Evolutionary conservation across 805 yeast genomes (phyloP).

Genomic region (Isabelozyma gotoi): DNA sequence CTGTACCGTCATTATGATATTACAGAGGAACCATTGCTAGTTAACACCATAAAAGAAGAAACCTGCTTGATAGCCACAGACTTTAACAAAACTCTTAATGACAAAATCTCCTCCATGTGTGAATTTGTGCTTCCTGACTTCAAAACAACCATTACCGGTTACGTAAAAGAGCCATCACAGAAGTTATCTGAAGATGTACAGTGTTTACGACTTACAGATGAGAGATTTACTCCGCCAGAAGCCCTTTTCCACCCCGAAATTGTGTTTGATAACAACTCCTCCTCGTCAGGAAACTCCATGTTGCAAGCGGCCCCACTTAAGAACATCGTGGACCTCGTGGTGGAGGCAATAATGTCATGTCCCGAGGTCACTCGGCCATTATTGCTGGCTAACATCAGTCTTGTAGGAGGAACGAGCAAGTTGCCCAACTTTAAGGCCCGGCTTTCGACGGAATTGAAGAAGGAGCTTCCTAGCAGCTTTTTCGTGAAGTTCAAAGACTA

Average conservation of each 20-base stretch:
- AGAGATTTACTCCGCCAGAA: conserved; percentile 87
- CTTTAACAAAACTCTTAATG: conserved; percentile 48
- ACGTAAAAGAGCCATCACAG: conserved; percentile 41
- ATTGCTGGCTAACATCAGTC: conserved; percentile 72
- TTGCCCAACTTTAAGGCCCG: conserved; percentile 67
- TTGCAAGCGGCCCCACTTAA: conserved; percentile 54
- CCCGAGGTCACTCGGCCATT: conserved; percentile 78
- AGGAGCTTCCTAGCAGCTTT: conserved; percentile 73
- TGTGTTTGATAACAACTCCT: conserved; percentile 32
- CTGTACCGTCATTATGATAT: conserved; percentile 92
- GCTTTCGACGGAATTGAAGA: conserved; percentile 57
- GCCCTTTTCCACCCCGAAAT: conserved; percentile 82
- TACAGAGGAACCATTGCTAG: conserved; percentile 82
- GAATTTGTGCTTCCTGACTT: conserved; percentile 88
- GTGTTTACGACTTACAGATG: conserved; percentile 70
- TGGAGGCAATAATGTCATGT: conserved; percentile 63
- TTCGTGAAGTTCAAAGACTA: conserved; percentile 46
- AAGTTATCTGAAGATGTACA: conserved; percentile 53
- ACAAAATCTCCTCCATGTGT: conserved; percentile 37
- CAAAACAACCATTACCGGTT: conserved; percentile 77
- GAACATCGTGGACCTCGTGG: conserved; percentile 73
- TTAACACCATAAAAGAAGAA: conserved; percentile 82
- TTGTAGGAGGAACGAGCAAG: conserved; percentile 81
- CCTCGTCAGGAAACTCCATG: conserved; percentile 25
- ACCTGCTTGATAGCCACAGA: conserved; percentile 67